These are phyloP conservation scores for Colletotrichum truncatum DNA, from an alignment of 2,329 filamentous ascomycete genomes.

Conservation along the genomic window DNA sequence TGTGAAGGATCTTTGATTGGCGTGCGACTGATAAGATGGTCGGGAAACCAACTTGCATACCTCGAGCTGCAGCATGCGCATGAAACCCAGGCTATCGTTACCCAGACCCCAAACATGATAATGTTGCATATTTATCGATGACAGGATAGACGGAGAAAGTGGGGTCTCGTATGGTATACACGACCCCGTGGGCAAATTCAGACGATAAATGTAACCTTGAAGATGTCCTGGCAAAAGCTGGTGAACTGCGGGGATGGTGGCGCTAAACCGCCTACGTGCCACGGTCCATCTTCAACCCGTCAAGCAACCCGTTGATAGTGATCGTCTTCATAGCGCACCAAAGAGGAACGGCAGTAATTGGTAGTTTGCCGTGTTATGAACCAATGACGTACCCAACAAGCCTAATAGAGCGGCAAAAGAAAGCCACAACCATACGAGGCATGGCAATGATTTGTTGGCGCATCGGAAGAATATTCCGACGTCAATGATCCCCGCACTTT, in stretches of 20 bases:
- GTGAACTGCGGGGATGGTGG: not conserved
- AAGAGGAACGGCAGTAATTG: not conserved
- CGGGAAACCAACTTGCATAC: not conserved
- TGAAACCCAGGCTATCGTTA: not conserved
- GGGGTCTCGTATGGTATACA: not conserved
- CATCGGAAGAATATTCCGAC: not conserved
- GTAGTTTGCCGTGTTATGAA: not conserved
- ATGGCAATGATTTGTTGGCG: too few relatives aligned
- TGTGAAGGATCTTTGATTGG: not conserved
- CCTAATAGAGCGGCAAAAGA: not conserved
- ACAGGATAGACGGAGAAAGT: not conserved
- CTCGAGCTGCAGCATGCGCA: not conserved
- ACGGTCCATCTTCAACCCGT: not conserved
- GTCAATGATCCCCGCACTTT: not conserved
- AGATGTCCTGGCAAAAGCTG: not conserved
- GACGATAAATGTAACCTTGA: not conserved
- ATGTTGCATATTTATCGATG: slow-evolving; percentile 1
- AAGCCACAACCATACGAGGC: not conserved
- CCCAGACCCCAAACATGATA: not conserved
- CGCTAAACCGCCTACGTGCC: not conserved
- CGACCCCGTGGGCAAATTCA: not conserved
- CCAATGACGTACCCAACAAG: slow-evolving; percentile 12
- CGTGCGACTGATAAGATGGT: slow-evolving; percentile 19
- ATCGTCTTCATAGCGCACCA: not conserved
- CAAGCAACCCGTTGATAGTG: not conserved